These are phyloP conservation scores for Penicillium cinerascens DNA, from an alignment of 495 filamentous ascomycete genomes.

Conservation along the genomic window DNA sequence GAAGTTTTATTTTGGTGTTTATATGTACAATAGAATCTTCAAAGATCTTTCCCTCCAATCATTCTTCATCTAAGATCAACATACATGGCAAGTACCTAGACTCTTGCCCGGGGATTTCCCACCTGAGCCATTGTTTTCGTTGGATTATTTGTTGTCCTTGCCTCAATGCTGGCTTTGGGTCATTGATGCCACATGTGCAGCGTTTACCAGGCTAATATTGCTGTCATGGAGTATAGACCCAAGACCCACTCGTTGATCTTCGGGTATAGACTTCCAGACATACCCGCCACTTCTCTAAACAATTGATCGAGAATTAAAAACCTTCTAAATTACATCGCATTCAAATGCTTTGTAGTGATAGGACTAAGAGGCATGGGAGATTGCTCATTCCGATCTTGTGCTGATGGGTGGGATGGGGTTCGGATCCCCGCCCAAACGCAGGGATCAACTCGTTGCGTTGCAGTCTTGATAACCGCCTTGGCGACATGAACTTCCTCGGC, in stretches of 20 bases:
- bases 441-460: background rate
- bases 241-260: no score
- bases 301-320: no score
- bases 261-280: background rate
- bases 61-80: background rate
- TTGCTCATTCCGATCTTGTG: background rate
- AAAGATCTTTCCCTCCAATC: background rate
- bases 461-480: background rate
- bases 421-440: background rate
- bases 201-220: background rate
- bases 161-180: background rate
- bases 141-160: no score
- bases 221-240: background rate
- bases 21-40: conserved; percentile 38
- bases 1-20: conserved; percentile 30
- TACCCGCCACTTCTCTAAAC: background rate
- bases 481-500: background rate
- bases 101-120: background rate
- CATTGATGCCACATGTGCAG: background rate
- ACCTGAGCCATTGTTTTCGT: background rate
- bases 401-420: background rate
- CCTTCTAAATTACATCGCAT: no score
- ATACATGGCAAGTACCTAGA: background rate
- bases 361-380: no score
- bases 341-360: no score